Evolutionary conservation across 2,329 filamentous ascomycete species (phyloP), one percentile per base, ranked within the genome.

Genomic region (Cladosporium sp.): DNA sequence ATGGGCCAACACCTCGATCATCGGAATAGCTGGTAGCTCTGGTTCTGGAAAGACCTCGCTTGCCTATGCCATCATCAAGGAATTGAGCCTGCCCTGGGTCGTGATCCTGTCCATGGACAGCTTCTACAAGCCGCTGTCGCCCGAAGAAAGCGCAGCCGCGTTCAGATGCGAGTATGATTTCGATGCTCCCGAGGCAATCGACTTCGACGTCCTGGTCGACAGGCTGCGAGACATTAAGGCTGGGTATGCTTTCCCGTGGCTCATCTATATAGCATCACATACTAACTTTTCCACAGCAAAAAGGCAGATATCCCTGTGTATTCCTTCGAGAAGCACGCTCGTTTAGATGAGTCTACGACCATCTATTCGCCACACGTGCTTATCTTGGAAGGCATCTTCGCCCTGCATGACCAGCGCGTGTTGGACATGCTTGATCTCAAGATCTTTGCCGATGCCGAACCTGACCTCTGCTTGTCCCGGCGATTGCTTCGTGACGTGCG

Each of bases 31-130:
- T 70, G 95, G 95, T 44, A 95, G 92, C 79, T 98, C 94, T 31
- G 95, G 95, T 50, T 98, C 94, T 29, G 89, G 94, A 66, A 99
- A 99, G 83, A 97, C 94, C 7, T 97, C 93, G 7, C 82, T 99
- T 63, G 93, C 95, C 35, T 87, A 96, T 76, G 92, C 94, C 69
- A 97, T 99, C 72, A 91, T 98, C 69, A 89, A 87, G 73, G 89
- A 91, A 73, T 82, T 99, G 72, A 97, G 95, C 79, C 82, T 99
- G 69, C 95, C 95, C 65, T 99, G 95, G 94, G 95, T 99, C 68
- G 93, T 97, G 59, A 97, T 99, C 79, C 80, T 99, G 72, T 96
- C 93, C 50, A 98, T 99, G 90, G 95, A 99, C 79, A 97, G 94
- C 14, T 99, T 97, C 79, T 99, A 99, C 81, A 98, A 97, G 80